phyloP scores from a whole-genome alignment of 768 basidiomycete genomes.

The Boletellus sp. region DNA sequence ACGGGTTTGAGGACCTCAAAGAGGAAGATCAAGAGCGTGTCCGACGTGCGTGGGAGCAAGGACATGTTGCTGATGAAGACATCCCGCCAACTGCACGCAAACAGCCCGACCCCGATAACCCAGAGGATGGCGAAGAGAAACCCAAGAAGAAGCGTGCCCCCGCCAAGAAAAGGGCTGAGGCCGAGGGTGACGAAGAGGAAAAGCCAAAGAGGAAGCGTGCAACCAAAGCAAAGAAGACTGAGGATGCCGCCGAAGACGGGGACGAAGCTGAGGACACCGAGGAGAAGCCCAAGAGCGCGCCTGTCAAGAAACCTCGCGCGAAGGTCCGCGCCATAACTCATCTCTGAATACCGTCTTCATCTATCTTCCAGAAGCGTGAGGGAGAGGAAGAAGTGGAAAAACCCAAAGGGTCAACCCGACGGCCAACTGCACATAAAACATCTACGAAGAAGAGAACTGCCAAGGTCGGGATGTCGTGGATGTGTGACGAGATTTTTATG shows the following conservation, averaged over 20 bases:
- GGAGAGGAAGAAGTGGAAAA: conserved; percentile 37
- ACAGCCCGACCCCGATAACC: conserved; percentile 44
- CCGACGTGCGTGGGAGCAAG: conserved; percentile 68
- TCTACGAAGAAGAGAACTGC: conserved; percentile 41
- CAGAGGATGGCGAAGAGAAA: conserved; percentile 50
- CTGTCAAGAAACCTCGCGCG: conserved; percentile 33
- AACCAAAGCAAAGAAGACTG: conserved; percentile 29
- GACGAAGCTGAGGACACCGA: conserved; percentile 29
- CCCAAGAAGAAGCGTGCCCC: conserved; percentile 48
- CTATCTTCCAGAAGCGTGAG: conserved; percentile 26
- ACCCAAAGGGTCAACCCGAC: conserved; percentile 46
- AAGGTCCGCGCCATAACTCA: conserved; percentile 30
- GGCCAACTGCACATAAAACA: conserved; percentile 48
- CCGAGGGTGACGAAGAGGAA: conserved; percentile 34
- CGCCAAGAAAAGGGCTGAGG: conserved; percentile 34
- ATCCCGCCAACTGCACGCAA: conserved; percentile 73
- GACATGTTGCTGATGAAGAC: conserved; percentile 79
- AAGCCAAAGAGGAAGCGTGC: conserved; percentile 36
- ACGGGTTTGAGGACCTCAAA: conserved; percentile 76
- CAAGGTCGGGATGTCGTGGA: conserved; percentile 30
- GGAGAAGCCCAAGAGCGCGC: conserved; percentile 31
- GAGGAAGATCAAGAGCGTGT: conserved; percentile 71
- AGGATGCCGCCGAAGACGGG: conserved; percentile 35
- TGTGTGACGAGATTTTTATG: not conserved
- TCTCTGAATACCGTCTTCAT: conserved; percentile 12